phyloP scores from a whole-genome alignment of 441 rosid species.

The Brassica balearica region DNA sequence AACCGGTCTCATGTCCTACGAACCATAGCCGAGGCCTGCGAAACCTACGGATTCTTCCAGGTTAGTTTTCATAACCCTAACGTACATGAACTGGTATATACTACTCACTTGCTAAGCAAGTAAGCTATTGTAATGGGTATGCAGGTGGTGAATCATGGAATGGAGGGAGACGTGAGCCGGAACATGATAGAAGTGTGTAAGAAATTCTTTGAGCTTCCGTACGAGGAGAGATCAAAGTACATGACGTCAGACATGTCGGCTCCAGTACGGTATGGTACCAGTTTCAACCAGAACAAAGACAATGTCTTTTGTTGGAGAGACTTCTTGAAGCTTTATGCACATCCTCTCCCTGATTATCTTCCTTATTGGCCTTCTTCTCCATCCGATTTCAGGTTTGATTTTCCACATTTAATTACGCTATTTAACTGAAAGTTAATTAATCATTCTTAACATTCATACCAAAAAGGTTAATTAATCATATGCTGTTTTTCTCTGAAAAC shows the following conservation, averaged over 20 bases:
- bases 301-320: constrained; percentile 86
- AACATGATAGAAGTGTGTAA: constrained; percentile 61
- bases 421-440: background rate
- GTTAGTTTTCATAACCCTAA: constrained; percentile 42
- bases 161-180: constrained; percentile 51
- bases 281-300: constrained; percentile 81
- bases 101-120: constrained; percentile 15
- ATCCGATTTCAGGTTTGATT: constrained; percentile 60
- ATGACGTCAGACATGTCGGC: constrained; percentile 74
- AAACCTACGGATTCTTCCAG: constrained; percentile 81
- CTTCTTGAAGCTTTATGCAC: constrained; percentile 71
- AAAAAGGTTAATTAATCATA: constrained; percentile 7
- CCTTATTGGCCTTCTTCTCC: constrained; percentile 89
- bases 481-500: background rate
- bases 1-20: constrained; percentile 55
- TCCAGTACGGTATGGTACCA: constrained; percentile 83
- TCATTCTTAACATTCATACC: background rate
- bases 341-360: constrained; percentile 64
- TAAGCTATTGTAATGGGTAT: constrained; percentile 21
- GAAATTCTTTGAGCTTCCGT: constrained; percentile 71
- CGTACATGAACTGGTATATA: background rate
- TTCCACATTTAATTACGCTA: background rate
- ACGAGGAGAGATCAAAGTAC: constrained; percentile 76
- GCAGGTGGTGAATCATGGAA: constrained; percentile 80
- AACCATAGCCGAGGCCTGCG: constrained; percentile 65